Conservation (phyloP, 108 stramenopile genomes). For the Skeletonema potamos region DNA sequence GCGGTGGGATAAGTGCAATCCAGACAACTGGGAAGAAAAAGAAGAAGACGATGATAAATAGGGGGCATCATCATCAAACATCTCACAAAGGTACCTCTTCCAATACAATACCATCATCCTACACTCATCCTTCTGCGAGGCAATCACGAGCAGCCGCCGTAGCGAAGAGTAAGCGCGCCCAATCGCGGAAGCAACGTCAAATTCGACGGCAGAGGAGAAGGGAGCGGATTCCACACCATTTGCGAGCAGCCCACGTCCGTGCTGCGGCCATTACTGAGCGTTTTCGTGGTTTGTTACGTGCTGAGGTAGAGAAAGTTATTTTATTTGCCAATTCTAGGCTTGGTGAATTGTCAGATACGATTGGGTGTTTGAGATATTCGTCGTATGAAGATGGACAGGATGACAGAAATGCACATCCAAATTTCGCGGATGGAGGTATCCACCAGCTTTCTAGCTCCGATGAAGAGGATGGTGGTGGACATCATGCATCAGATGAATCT, state of each 20-base stretch:
- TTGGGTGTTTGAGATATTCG: constrained; percentile 48
- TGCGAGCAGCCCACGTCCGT: constrained; percentile 71
- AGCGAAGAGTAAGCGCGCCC: constrained; percentile 23
- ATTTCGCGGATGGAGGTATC: constrained; percentile 68
- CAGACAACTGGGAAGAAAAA: background rate
- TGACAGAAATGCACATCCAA: constrained; percentile 45
- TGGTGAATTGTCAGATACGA: constrained; percentile 51
- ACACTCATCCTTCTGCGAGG: background rate
- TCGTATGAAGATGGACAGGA: constrained; percentile 39
- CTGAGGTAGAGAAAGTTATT: constrained; percentile 54
- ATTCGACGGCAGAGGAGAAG: constrained; percentile 11
- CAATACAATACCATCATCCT: background rate
- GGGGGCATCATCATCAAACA: background rate
- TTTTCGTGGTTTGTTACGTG: constrained; percentile 50
- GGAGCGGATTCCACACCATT: constrained; percentile 56
- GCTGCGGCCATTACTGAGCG: constrained; percentile 49
- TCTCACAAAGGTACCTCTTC: background rate
- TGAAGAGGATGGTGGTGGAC: constrained; percentile 9
- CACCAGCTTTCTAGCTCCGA: constrained; percentile 27
- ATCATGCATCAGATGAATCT: constrained; percentile 16
- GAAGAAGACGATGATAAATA: background rate
- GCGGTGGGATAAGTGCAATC: background rate
- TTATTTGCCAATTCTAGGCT: constrained; percentile 49
- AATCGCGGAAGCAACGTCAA: constrained; percentile 1
- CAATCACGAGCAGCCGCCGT: constrained; percentile 18